These are phyloP conservation scores for Gossypium aridum DNA, from an alignment of 441 rosid species.

Conservation along the genomic window DNA sequence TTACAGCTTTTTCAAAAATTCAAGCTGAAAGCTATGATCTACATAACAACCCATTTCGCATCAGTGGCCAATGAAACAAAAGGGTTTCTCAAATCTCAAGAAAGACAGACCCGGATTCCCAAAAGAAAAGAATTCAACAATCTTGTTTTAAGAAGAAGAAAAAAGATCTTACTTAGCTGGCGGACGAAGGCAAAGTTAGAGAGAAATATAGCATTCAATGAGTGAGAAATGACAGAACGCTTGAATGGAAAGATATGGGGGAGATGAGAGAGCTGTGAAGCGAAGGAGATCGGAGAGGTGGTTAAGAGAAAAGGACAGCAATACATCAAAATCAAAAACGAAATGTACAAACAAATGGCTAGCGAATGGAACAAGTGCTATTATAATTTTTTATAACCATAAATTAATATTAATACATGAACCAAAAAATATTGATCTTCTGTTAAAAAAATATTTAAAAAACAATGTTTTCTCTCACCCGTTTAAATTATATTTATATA, in stretches of 20 bases:
- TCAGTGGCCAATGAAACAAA: slow-evolving; percentile 5
- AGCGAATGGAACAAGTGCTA: neutral
- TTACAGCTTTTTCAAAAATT: slow-evolving; percentile 11
- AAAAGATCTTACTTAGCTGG: neutral
- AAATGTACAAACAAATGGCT: neutral
- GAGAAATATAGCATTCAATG: slow-evolving; percentile 1
- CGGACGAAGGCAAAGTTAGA: slow-evolving; percentile 12
- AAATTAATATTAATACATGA: no score
- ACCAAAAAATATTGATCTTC: no score
- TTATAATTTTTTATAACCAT: no score
- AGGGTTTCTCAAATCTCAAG: slow-evolving; percentile 17
- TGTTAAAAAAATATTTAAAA: no score
- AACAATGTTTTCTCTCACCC: no score
- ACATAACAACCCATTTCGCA: slow-evolving; percentile 11
- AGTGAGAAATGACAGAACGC: neutral
- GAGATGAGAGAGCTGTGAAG: slow-evolving; percentile 2
- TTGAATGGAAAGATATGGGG: slow-evolving; percentile 4
- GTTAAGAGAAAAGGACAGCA: slow-evolving; percentile 5
- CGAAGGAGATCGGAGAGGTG: slow-evolving; percentile 21
- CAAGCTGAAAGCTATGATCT: slow-evolving; percentile 10
- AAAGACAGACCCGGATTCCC: slow-evolving; percentile 16
- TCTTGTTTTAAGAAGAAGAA: neutral
- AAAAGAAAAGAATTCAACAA: neutral
- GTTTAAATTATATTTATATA: no score
- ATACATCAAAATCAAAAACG: neutral